Evolutionary conservation across 805 yeast genomes (phyloP).

Genomic region (Suhomyces kilbournensis): DNA sequence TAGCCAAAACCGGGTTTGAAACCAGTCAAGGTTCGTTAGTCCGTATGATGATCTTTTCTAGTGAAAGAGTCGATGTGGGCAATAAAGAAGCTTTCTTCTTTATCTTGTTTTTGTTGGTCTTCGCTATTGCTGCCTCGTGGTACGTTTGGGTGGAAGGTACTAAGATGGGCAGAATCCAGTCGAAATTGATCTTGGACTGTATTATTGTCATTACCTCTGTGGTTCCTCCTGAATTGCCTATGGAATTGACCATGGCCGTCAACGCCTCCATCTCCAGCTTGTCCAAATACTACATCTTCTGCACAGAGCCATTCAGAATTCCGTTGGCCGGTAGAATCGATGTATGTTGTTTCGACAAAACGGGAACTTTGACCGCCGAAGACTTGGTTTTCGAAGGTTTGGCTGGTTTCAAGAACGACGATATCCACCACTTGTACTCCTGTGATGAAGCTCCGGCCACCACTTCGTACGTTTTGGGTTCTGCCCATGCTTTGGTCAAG

Average conservation of each 20-base stretch:
- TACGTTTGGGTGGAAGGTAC: constrained; percentile 99
- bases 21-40: constrained; percentile 97
- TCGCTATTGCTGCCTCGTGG: constrained; percentile 95
- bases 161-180: constrained; percentile 90
- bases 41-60: constrained; percentile 94
- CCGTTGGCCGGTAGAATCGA: constrained; percentile 98
- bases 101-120: constrained; percentile 81
- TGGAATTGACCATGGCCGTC: constrained; percentile 98
- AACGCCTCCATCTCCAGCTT: constrained; percentile 86
- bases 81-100: constrained; percentile 92
- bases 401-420: constrained; percentile 66
- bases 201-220: constrained; percentile 94
- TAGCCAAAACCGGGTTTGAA: constrained; percentile 94
- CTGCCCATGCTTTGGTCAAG: constrained; percentile 93
- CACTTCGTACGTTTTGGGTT: constrained; percentile 75
- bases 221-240: constrained; percentile 98
- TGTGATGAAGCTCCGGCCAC: constrained; percentile 64
- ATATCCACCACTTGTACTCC: constrained; percentile 53
- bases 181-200: constrained; percentile 92
- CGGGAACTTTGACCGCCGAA: constrained; percentile 97
- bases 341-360: constrained; percentile 97
- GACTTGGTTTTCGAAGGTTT: constrained; percentile 94
- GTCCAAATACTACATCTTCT: constrained; percentile 82
- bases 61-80: constrained; percentile 95
- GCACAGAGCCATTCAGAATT: constrained; percentile 98